These are phyloP conservation scores for Xylaria grammica DNA, from an alignment of 495 filamentous ascomycete genomes.

Conservation along the genomic window DNA sequence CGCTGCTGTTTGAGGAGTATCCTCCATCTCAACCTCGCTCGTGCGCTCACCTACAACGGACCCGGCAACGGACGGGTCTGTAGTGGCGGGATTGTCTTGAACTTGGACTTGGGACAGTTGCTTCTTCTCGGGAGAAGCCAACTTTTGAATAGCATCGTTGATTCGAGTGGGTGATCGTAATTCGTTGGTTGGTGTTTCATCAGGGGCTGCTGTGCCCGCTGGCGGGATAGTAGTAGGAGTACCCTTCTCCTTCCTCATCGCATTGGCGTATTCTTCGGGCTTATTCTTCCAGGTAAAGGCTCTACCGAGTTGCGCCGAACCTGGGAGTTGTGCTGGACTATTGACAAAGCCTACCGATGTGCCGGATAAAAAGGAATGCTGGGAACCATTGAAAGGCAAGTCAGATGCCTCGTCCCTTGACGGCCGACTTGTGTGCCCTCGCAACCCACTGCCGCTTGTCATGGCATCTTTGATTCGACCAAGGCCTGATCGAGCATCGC, in stretches of 20 bases:
- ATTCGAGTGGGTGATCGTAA: slow-evolving; percentile 11
- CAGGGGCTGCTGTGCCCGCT: slow-evolving; percentile 14
- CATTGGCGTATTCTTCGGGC: slow-evolving; percentile 57
- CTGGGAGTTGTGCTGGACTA: slow-evolving; percentile 26
- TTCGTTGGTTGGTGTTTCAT: slow-evolving; percentile 25
- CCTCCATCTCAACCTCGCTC: slow-evolving; percentile 50
- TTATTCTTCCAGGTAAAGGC: slow-evolving; percentile 63
- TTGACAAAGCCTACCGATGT: slow-evolving; percentile 30
- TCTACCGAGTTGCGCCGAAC: slow-evolving; percentile 38
- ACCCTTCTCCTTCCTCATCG: slow-evolving; percentile 39
- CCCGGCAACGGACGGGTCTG: slow-evolving; percentile 44
- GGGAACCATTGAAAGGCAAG: slow-evolving; percentile 39
- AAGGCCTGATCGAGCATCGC: slow-evolving; percentile 82
- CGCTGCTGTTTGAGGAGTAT: slow-evolving; percentile 44
- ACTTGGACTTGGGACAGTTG: slow-evolving; percentile 26
- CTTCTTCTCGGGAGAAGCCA: slow-evolving; percentile 28
- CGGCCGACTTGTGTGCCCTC: slow-evolving; percentile 53
- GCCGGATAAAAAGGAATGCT: slow-evolving; percentile 45
- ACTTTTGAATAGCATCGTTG: slow-evolving; percentile 26
- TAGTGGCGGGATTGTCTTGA: slow-evolving; percentile 28
- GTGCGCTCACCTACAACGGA: slow-evolving; percentile 53
- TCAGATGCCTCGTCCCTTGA: slow-evolving; percentile 53
- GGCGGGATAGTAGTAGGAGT: slow-evolving; percentile 30
- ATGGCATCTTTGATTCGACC: slow-evolving; percentile 86
- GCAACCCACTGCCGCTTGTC: slow-evolving; percentile 53